phyloP scores from a whole-genome alignment of 805 yeast genomes.

The Saturnispora ahearnii region DNA sequence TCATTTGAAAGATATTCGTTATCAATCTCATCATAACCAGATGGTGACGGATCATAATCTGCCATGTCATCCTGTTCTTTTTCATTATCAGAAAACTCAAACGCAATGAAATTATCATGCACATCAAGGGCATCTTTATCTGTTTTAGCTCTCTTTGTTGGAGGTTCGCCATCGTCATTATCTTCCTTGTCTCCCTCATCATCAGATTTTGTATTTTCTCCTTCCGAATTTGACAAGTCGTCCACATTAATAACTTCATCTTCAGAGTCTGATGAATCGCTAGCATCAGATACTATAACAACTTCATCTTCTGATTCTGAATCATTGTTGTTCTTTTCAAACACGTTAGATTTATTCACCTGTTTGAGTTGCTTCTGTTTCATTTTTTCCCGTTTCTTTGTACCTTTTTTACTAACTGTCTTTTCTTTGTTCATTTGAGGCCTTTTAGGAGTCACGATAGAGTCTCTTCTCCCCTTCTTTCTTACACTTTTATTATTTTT shows the following conservation, averaged over 20 bases:
- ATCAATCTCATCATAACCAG: constrained; percentile 22
- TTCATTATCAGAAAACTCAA: constrained; percentile 36
- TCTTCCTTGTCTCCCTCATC: constrained; percentile 2
- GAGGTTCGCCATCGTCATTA: constrained; percentile 6
- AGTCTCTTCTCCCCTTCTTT: constrained; percentile 6
- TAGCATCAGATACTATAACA: not conserved
- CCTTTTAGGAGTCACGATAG: constrained; percentile 2
- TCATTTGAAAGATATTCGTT: constrained; percentile 40
- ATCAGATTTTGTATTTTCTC: not conserved
- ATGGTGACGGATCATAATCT: constrained; percentile 7
- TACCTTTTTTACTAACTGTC: not conserved
- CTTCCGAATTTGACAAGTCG: not conserved
- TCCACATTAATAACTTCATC: constrained; percentile 1
- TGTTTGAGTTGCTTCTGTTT: constrained; percentile 2
- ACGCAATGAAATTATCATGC: constrained; percentile 37
- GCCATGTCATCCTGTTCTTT: constrained; percentile 30
- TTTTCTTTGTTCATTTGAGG: constrained; percentile 2
- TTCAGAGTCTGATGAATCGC: not conserved
- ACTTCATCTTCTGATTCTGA: constrained; percentile 5
- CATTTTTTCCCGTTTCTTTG: not conserved
- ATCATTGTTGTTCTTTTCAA: constrained; percentile 4
- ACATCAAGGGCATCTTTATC: constrained; percentile 9
- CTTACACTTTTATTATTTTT: constrained; percentile 1
- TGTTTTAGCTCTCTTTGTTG: constrained; percentile 2
- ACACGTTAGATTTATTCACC: not conserved